phyloP scores from a whole-genome alignment of 2,329 filamentous ascomycete species.

The Aspergillus jensenii region DNA sequence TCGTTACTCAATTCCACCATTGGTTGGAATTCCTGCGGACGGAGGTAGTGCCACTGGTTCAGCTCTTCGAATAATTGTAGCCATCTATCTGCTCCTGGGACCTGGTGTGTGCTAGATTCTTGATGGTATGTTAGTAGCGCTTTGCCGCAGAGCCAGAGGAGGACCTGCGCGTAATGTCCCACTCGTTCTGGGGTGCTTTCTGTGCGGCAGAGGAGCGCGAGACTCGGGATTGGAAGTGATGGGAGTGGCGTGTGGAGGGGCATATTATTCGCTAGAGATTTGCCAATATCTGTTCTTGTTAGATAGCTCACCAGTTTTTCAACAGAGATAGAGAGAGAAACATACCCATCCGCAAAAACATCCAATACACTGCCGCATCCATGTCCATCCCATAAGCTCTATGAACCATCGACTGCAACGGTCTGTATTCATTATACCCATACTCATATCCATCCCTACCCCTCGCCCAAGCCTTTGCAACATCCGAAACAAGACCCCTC shows the following conservation, averaged over 20 bases:
- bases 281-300: constrained; percentile 22
- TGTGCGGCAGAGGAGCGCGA: constrained; percentile 7
- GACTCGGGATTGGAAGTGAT: constrained; percentile 13
- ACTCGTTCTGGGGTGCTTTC: constrained; percentile 20
- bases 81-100: constrained; percentile 18
- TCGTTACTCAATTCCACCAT: constrained; percentile 36
- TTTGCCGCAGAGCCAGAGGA: constrained; percentile 29
- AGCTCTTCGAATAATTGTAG: constrained; percentile 26
- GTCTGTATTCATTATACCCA: not conserved
- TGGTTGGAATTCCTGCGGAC: constrained; percentile 27
- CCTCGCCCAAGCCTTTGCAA: constrained; percentile 16
- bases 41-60: constrained; percentile 28
- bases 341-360: constrained; percentile 29
- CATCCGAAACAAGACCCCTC: constrained; percentile 15
- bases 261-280: constrained; percentile 24
- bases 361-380: constrained; percentile 29
- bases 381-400: constrained; percentile 18
- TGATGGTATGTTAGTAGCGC: constrained; percentile 20
- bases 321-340: not conserved
- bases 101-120: constrained; percentile 10
- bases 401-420: constrained; percentile 14
- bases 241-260: constrained; percentile 19
- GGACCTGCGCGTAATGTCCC: constrained; percentile 22
- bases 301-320: not conserved
- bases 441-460: constrained; percentile 1